Conservation (phyloP, 2,329 filamentous ascomycete species). For the Colletotrichum sp. region DNA sequence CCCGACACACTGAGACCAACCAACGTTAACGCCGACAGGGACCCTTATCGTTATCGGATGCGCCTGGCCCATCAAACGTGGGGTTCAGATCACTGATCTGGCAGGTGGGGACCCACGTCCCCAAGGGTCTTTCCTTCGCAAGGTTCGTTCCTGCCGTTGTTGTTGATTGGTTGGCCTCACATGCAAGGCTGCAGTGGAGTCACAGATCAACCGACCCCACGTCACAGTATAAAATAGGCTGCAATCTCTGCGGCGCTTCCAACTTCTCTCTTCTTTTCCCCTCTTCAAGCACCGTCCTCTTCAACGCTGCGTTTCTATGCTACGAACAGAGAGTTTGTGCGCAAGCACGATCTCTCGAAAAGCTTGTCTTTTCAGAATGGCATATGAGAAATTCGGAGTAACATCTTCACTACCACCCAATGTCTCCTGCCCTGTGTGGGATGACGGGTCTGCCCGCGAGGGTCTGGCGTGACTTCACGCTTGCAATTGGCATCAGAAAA, state of each 20-base stretch:
- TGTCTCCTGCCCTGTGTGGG: conserved; percentile 46
- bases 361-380: conserved; percentile 41
- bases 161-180: conserved; percentile 20
- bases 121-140: background rate
- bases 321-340: conserved; percentile 69
- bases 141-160: background rate
- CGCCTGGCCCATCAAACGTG: background rate
- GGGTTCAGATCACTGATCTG: background rate
- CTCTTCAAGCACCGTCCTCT: conserved; percentile 74
- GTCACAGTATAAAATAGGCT: conserved; percentile 9
- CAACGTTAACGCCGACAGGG: background rate
- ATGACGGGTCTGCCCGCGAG: conserved; percentile 76
- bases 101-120: conserved; percentile 11
- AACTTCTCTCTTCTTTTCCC: conserved; percentile 36
- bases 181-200: conserved; percentile 20
- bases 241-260: background rate
- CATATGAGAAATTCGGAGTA: conserved; percentile 99
- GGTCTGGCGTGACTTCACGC: conserved; percentile 82
- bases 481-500: conserved; percentile 95
- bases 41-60: conserved; percentile 8
- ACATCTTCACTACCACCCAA: conserved; percentile 70
- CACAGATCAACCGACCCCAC: conserved; percentile 6
- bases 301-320: conserved; percentile 97
- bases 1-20: background rate
- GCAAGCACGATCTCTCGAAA: conserved; percentile 24